Conservation (phyloP, 23 red algal genomes). For the Cyanidiococcus yangmingshanensis region DNA sequence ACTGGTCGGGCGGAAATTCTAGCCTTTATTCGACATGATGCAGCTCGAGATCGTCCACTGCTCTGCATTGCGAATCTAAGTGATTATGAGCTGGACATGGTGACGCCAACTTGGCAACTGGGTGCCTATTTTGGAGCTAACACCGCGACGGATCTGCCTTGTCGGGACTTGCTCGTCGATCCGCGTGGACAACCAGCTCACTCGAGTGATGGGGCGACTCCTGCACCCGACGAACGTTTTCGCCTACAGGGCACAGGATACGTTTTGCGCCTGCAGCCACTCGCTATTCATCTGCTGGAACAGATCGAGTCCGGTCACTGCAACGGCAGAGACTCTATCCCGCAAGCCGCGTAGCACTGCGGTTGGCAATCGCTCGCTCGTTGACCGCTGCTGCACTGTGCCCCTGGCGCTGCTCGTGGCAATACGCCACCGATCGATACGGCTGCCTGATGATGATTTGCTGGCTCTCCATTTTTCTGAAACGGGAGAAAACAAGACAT, state of each 20-base stretch:
- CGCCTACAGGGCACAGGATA: not conserved
- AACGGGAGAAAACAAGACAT: too few species aligned
- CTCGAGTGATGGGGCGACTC: not conserved
- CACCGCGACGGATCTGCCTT: not conserved
- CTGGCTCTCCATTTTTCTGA: too few species aligned
- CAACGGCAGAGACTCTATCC: too few species aligned
- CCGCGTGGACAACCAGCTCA: not conserved
- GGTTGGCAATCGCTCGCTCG: too few species aligned
- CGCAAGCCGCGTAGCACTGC: too few species aligned
- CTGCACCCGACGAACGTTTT: not conserved
- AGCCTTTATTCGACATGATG: constrained; percentile 2
- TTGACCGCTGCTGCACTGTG: too few species aligned
- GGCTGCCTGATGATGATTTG: too few species aligned
- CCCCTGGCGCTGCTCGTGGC: too few species aligned
- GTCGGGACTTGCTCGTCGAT: not conserved
- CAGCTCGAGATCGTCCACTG: not conserved
- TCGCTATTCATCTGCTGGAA: not conserved
- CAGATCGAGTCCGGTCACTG: not conserved
- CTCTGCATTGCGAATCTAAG: constrained; percentile 29
- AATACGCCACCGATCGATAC: too few species aligned
- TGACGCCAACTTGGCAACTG: not conserved
- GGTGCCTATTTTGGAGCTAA: not conserved
- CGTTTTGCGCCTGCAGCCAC: not conserved
- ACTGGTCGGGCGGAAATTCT: constrained; percentile 18
- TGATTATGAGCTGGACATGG: not conserved